A percentile compares a stretch with the other conserved stretches of the same genome.
Evolutionary conservation across 2,329 filamentous ascomycete genomes (phyloP).

Genomic region (Talaromyces sp.): DNA sequence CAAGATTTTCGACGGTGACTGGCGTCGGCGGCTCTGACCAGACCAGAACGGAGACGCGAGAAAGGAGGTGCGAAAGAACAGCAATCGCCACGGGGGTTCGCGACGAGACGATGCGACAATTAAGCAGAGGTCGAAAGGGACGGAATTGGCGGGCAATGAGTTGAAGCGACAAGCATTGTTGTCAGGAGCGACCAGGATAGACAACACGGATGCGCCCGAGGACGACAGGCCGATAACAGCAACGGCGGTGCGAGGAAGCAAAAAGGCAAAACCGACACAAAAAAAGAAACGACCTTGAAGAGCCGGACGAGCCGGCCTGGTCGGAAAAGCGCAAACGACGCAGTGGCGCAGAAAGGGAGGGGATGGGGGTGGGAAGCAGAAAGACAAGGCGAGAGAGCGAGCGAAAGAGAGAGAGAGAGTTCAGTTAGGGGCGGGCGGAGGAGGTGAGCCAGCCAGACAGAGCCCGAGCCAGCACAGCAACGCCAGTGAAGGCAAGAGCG

Average conservation of each 20-base stretch:
- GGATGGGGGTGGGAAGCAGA: not conserved
- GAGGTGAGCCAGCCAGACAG: not conserved
- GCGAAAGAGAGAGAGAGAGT: constrained; percentile 3
- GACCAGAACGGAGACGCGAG: not conserved
- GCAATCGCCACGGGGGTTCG: not conserved
- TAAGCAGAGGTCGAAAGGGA: constrained; percentile 2
- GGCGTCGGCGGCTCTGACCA: not conserved
- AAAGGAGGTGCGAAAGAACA: not conserved
- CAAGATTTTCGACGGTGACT: not conserved
- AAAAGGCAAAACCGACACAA: not conserved
- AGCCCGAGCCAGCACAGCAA: not conserved
- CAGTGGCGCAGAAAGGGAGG: constrained; percentile 6
- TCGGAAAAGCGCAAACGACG: constrained; percentile 18
- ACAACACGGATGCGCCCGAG: not conserved
- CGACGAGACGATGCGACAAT: constrained; percentile 10
- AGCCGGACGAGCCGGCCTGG: constrained; percentile 13
- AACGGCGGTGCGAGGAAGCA: not conserved
- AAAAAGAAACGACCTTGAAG: constrained; percentile 10
- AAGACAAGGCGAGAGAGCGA: constrained; percentile 7
- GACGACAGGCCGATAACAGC: not conserved
- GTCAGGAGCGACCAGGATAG: constrained; percentile 14
- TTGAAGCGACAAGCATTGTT: constrained; percentile 20
- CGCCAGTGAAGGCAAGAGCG: not conserved
- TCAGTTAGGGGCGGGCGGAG: not conserved
- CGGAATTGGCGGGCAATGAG: constrained; percentile 17